Base-by-base conservation (phyloP, 2,329 filamentous ascomycete genomes). In the Aspergillus aculeatinus region DNA sequence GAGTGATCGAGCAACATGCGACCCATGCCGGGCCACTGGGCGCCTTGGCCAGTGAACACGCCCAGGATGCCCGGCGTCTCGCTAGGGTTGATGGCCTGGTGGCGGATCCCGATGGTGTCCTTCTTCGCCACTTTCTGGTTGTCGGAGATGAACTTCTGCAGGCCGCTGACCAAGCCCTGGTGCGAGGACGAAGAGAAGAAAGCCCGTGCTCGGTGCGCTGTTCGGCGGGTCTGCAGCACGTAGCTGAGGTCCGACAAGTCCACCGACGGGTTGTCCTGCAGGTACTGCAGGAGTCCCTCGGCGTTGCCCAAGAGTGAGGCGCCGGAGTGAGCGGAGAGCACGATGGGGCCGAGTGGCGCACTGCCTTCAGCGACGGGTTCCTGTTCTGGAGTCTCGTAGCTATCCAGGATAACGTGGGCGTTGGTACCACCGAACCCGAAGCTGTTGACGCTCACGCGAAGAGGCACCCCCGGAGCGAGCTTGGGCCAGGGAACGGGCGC, bases 361-460 rank as follows among this genome's bases (percentile, higher is more conserved):
- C 16, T n/a, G 10, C 25, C 25, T 29, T 51, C 27, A n/a, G 12
- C 25, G 25, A 25, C 27, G 14, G 50, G 14, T 12, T 44, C 25
- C 12, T 33, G 12, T 44, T 21, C 31, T 23, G 19, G 12, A 5
- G 51, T 31, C 31, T 53, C 25, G 6, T 42, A 54, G 39, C 19
- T 35, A 56, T 81, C 76, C 23, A 81, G 54, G 25, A 81, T 72
- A 2, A 60, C 63, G 55, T 75, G 70, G 5, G 67, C 69, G 63
- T 75, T 75, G 10, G 71, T 68, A 16, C 73, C 72, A 23, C 72
- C 72, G 48, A 68, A 70, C 1, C 56, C 48, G 59, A 82, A 82
- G 11, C 75, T 75, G 59, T 79, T 80, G 1, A 82, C 71, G 29
- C 76, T 77, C 12, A 76, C 77, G 48, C 76, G 57, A 33, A 60